A percentile compares a stretch with the other conserved stretches of the same genome.
Evolutionary conservation across 441 rosid genomes (phyloP).

Genomic region (Jatropha multifida): DNA sequence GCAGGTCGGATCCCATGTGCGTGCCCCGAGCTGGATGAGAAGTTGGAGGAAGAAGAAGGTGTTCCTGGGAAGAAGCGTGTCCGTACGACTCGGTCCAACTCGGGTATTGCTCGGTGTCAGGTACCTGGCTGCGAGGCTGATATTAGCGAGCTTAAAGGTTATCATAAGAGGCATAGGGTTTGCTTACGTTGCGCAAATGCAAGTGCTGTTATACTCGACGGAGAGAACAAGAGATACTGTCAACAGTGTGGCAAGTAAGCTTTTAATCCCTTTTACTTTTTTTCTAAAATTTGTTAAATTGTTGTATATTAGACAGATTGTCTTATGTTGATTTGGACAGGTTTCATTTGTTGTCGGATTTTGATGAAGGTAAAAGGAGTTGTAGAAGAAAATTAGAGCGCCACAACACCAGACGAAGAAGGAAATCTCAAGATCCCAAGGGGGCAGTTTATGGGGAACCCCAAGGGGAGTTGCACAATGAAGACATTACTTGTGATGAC

Average conservation of each 20-base stretch:
- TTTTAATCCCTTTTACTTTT: neutral
- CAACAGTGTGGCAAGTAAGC: constrained; percentile 99
- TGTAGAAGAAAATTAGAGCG: constrained; percentile 90
- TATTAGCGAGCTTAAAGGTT: constrained; percentile 91
- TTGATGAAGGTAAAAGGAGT: constrained; percentile 91
- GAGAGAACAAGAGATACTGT: constrained; percentile 82
- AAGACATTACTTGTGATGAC: constrained; percentile 45
- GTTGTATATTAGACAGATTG: neutral
- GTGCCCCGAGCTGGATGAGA: constrained; percentile 85
- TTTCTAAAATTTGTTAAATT: neutral
- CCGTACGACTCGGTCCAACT: constrained; percentile 40
- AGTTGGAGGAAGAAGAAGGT: constrained; percentile 50
- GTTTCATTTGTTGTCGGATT: constrained; percentile 80
- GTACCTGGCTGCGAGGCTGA: constrained; percentile 79
- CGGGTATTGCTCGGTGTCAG: constrained; percentile 57
- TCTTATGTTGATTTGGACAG: constrained; percentile 35
- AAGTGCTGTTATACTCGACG: constrained; percentile 55
- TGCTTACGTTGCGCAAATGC: constrained; percentile 90
- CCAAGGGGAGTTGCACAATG: constrained; percentile 35
- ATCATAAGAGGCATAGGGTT: constrained; percentile 82
- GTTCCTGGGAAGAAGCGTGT: constrained; percentile 59
- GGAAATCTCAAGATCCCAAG: constrained; percentile 58
- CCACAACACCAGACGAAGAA: constrained; percentile 75
- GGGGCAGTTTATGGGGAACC: constrained; percentile 37
- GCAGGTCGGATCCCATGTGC: constrained; percentile 84